These are phyloP conservation scores for Hyphopichia fennica DNA, from an alignment of 1,139 yeast genomes.

Conservation along the genomic window DNA sequence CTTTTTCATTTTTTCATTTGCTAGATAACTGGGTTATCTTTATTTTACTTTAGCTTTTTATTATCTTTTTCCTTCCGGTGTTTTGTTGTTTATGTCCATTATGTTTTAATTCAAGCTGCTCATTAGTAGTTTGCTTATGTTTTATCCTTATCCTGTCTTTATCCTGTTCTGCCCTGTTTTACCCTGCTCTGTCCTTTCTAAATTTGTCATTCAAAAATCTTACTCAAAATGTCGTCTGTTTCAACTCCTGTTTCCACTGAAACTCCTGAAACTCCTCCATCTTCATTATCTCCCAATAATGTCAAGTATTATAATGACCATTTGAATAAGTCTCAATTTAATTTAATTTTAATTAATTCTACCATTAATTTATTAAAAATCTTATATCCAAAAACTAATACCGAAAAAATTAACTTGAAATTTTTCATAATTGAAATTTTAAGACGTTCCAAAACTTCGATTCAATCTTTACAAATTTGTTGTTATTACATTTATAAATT, in stretches of 20 bases:
- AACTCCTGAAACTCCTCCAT: not conserved
- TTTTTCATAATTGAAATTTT: conserved; percentile 64
- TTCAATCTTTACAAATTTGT: conserved; percentile 64
- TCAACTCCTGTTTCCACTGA: not conserved
- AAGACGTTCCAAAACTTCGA: conserved; percentile 66
- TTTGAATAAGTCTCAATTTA: conserved; percentile 43
- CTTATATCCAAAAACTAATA: conserved; percentile 24
- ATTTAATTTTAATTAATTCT: conserved; percentile 39
- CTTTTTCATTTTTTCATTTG: not conserved
- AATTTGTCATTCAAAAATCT: not conserved
- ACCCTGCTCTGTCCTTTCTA: not conserved
- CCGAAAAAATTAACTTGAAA: conserved; percentile 28
- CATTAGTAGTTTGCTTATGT: not conserved
- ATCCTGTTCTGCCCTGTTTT: not conserved
- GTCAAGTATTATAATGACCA: conserved; percentile 40
- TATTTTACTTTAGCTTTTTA: not conserved
- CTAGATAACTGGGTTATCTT: not conserved
- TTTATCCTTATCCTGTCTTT: not conserved
- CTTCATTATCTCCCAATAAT: conserved; percentile 30
- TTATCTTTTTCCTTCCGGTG: not conserved
- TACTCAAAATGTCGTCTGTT: not conserved
- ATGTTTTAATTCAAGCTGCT: conserved; percentile 1
- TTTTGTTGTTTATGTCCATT: not conserved
- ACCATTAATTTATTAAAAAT: conserved; percentile 38
- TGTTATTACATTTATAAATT: conserved; percentile 61